These are phyloP conservation scores for Pseudogymnoascus sp. DNA, from an alignment of 2,329 filamentous ascomycete species.

Conservation along the genomic window DNA sequence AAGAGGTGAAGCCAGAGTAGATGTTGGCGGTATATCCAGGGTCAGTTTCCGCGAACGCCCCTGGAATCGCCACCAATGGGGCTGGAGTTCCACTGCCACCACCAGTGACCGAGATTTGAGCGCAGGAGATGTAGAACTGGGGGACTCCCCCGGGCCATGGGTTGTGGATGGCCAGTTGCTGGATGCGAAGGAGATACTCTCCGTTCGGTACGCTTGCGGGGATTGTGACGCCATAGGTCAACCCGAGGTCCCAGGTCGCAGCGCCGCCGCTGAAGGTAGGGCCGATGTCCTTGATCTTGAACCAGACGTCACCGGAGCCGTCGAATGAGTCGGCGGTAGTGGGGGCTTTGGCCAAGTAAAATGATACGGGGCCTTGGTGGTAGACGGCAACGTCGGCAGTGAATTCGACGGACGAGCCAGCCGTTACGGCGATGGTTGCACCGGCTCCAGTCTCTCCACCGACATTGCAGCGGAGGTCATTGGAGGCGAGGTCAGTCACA, in stretches of 20 bases:
- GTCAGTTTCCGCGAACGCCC: conserved; percentile 5
- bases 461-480: conserved; percentile 38
- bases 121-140: conserved; percentile 27
- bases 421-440: conserved; percentile 1
- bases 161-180: conserved; percentile 23
- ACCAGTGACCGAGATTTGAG: conserved; percentile 24
- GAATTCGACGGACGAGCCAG: conserved; percentile 5
- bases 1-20: conserved; percentile 16
- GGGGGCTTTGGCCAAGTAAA: conserved; percentile 32
- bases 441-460: conserved; percentile 3
- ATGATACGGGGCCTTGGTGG: conserved; percentile 29
- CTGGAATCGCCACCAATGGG: conserved; percentile 11
- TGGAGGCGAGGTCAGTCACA: conserved; percentile 39
- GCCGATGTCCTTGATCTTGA: conserved; percentile 30
- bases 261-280: conserved; percentile 23
- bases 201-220: conserved; percentile 20
- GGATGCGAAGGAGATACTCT: conserved; percentile 23
- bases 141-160: conserved; percentile 14
- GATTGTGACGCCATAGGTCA: conserved; percentile 22
- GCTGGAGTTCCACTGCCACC: conserved; percentile 3
- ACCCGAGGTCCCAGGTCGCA: conserved; percentile 22
- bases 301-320: conserved; percentile 31
- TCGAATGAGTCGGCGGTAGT: conserved; percentile 27
- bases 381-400: conserved; percentile 22
- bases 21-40: conserved; percentile 15